Conservation (phyloP, 148 eudicot genomes). For the Amaranthus palmeri region DNA sequence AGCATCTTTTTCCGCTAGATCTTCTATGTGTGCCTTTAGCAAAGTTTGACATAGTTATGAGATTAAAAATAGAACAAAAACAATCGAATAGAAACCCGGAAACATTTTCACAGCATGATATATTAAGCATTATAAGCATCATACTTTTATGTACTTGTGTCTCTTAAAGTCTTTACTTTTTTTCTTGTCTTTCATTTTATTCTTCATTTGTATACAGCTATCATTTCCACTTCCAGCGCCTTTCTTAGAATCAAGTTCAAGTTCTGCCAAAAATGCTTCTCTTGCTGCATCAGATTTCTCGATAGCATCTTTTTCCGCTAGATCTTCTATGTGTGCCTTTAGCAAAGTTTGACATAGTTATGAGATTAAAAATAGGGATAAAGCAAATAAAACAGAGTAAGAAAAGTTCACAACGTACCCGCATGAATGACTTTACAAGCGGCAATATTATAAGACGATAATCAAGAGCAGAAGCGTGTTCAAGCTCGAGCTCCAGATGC, state of each 20-base stretch:
- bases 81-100: too few relatives aligned
- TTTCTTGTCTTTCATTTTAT: conserved; percentile 76
- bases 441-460: too few relatives aligned
- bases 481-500: too few relatives aligned
- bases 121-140: background rate
- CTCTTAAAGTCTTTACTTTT: conserved; percentile 62
- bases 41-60: background rate
- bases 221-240: conserved; percentile 44
- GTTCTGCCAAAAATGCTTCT: conserved; percentile 94
- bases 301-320: conserved; percentile 91
- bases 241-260: conserved; percentile 83
- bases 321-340: conserved; percentile 82
- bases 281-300: conserved; percentile 98
- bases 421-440: too few relatives aligned
- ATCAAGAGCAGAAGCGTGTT: too few relatives aligned
- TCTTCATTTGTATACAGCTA: conserved; percentile 45
- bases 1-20: conserved; percentile 90
- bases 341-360: background rate
- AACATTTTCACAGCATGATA: background rate
- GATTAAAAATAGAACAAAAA: background rate
- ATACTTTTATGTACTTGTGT: conserved; percentile 72
- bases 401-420: background rate
- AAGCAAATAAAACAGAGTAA: background rate
- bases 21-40: conserved; percentile 73
- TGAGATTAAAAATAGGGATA: background rate